Evolutionary conservation across 129 eudicot species (phyloP).

Genomic region (Apium graveolens): DNA sequence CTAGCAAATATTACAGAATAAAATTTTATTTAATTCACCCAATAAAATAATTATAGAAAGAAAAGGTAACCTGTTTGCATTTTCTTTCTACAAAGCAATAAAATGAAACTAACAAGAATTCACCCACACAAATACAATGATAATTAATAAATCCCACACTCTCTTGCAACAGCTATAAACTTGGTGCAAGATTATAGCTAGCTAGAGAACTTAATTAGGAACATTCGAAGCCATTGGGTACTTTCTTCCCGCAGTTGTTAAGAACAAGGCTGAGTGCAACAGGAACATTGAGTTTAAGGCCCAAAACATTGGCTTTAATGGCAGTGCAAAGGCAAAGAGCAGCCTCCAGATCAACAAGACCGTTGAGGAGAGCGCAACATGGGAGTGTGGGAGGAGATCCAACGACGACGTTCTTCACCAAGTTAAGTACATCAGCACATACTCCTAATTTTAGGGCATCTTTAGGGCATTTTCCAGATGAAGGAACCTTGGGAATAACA

Average conservation of each 20-base stretch:
- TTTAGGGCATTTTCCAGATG: background rate
- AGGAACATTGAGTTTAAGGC: slow-evolving; percentile 53
- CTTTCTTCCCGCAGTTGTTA: slow-evolving; percentile 49
- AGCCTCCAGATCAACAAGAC: slow-evolving; percentile 55
- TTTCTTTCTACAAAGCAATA: background rate
- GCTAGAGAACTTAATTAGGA: slow-evolving; percentile 20
- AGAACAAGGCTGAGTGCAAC: slow-evolving; percentile 55
- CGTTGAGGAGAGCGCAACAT: slow-evolving; percentile 50
- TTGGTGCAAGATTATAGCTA: background rate
- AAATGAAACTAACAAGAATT: background rate
- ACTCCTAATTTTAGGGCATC: slow-evolving; percentile 11
- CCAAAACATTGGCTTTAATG: slow-evolving; percentile 53
- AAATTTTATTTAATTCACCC: background rate
- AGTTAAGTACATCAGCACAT: slow-evolving; percentile 6
- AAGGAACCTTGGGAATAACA: background rate
- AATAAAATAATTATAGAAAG: background rate
- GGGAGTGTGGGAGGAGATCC: slow-evolving; percentile 17
- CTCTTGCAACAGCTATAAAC: background rate
- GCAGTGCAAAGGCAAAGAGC: slow-evolving; percentile 72
- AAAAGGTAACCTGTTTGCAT: background rate
- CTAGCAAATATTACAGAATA: background rate
- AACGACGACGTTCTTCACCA: slow-evolving; percentile 1
- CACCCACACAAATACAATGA: background rate
- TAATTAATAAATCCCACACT: background rate
- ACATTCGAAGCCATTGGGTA: slow-evolving; percentile 45